Conservation (phyloP, 164 flowering plant genomes). For the Vitis rotundifolia region DNA sequence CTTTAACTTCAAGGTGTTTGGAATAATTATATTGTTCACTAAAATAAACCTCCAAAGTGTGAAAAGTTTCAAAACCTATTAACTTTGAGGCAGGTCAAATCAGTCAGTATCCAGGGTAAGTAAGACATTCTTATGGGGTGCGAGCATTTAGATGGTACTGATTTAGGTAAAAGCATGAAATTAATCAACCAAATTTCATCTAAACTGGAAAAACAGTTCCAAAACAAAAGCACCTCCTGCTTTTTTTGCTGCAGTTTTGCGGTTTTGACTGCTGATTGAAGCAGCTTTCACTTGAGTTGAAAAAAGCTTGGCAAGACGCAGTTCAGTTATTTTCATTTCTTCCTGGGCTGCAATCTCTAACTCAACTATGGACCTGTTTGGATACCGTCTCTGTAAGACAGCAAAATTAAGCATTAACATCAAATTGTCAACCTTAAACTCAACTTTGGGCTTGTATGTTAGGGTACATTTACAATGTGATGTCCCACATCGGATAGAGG, state of each 20-base stretch:
- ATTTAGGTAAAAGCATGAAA: not conserved
- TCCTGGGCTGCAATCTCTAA: constrained; percentile 88
- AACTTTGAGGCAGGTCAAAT: no score
- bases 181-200: not conserved
- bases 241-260: constrained; percentile 34
- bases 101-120: no score
- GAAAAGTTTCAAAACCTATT: no score
- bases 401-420: not conserved
- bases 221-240: constrained; percentile 50
- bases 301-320: constrained; percentile 82
- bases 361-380: constrained; percentile 85
- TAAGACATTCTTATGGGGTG: no score
- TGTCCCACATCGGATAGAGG: no score
- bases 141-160: no score
- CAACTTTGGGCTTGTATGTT: not conserved
- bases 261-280: constrained; percentile 15
- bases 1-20: no score
- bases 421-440: not conserved
- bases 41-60: no score
- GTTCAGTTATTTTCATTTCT: constrained; percentile 90
- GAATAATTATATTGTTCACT: no score
- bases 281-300: constrained; percentile 30
- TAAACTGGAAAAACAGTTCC: not conserved
- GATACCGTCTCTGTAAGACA: constrained; percentile 60
- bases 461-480: no score